A percentile compares a stretch with the other conserved stretches of the same genome.
phyloP scores from a whole-genome alignment of 257 asterid genomes.

The Penstemon davidsonii region DNA sequence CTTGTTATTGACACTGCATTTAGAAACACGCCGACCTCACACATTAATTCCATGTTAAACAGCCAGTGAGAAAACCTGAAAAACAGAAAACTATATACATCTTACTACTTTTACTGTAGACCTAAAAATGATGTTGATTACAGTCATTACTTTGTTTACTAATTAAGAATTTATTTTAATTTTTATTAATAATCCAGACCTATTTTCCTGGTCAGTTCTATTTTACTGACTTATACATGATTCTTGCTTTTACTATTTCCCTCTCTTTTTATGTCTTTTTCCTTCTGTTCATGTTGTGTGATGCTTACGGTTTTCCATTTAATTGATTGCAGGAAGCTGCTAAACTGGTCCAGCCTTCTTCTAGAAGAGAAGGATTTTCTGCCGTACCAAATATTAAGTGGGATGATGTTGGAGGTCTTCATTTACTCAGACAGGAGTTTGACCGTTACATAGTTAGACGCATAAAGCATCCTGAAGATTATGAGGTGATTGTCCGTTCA shows the following conservation, averaged over 20 bases:
- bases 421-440: slow-evolving; percentile 59
- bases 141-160: background rate
- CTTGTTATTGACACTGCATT: background rate
- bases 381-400: slow-evolving; percentile 78
- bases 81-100: background rate
- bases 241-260: background rate
- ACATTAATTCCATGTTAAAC: background rate
- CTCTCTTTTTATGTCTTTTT: background rate
- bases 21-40: background rate
- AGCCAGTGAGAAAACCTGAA: background rate
- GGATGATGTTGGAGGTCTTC: slow-evolving; percentile 95
- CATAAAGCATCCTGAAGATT: slow-evolving; percentile 70
- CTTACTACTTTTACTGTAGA: background rate
- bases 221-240: background rate
- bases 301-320: slow-evolving; percentile 18
- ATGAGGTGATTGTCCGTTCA: slow-evolving; percentile 45
- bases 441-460: slow-evolving; percentile 58
- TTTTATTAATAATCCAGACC: background rate
- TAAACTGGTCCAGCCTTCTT: slow-evolving; percentile 78
- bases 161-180: background rate
- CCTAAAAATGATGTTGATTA: background rate
- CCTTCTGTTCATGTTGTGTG: slow-evolving; percentile 7
- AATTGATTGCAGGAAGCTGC: slow-evolving; percentile 70
- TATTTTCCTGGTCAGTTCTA: slow-evolving; percentile 7
- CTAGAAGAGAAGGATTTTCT: slow-evolving; percentile 90